Evolutionary conservation across 306 rosid genomes (phyloP).

Genomic region (Acacia melanoxylon): DNA sequence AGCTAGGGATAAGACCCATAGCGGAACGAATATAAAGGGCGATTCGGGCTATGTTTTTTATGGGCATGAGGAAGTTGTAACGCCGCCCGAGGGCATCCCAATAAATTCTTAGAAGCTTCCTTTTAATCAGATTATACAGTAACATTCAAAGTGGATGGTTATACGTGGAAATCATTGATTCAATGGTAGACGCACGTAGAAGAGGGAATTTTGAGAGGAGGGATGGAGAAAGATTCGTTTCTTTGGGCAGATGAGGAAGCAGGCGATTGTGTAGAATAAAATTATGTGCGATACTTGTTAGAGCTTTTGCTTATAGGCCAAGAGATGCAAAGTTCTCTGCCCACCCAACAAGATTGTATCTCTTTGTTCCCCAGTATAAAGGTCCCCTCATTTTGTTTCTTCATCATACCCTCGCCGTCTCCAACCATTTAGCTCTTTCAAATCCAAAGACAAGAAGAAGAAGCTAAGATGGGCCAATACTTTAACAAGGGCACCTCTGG

Average conservation of each 20-base stretch:
- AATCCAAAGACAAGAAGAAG: background rate
- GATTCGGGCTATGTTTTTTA: too few species aligned
- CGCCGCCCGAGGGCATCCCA: background rate
- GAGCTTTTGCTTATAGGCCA: slow-evolving; percentile 41
- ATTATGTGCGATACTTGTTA: background rate
- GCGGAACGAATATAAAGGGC: too few species aligned
- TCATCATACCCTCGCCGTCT: background rate
- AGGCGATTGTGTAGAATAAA: background rate
- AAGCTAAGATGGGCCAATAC: slow-evolving; percentile 42
- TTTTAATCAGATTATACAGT: background rate
- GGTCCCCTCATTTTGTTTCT: slow-evolving; percentile 4
- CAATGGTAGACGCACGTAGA: background rate
- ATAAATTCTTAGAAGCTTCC: background rate
- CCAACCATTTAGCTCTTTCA: slow-evolving; percentile 7
- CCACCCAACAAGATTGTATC: slow-evolving; percentile 39
- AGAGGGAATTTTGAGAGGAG: background rate
- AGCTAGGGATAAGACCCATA: too few species aligned
- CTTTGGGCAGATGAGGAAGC: slow-evolving; percentile 26
- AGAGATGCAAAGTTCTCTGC: slow-evolving; percentile 51
- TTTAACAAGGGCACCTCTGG: slow-evolving; percentile 45
- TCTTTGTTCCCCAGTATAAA: slow-evolving; percentile 22
- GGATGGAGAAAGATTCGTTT: slow-evolving; percentile 32
- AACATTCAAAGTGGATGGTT: background rate
- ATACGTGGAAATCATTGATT: background rate
- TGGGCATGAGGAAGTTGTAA: too few species aligned